Base-by-base conservation (phyloP, 768 basidiomycete genomes). In the Naganishia kalamii region DNA sequence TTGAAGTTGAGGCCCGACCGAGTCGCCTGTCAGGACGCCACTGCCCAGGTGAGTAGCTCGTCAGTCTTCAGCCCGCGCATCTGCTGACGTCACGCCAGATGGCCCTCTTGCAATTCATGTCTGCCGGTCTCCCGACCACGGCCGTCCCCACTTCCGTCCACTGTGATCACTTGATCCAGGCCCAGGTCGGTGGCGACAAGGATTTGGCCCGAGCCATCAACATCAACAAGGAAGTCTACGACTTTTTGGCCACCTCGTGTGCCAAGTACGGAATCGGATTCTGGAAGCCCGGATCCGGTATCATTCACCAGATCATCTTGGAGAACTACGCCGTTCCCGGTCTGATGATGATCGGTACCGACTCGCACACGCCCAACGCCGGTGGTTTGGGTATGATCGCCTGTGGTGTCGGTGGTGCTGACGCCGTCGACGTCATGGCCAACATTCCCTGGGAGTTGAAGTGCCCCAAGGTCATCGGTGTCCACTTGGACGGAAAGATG, bases 21-120 rank as follows among this genome's bases (percentile, higher is more conserved):
- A 69, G 81, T 82, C 64, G 80, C 80, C 6, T 81, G 80, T 74
- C 81, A 81, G 70, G 81, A 81, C 75, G 80, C 80, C 43, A 82
- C 80, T 70, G 80, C 79, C 74, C 77, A 73, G 66, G 70, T 71
- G 41, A 62, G 70, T 69, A 41, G 25, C 33, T 17, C 29, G 17
- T 33, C 13, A 7, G 8, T 25, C 48, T 2, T 43, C 4, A 25
- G 8, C 3, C 13, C 3, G 60, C 5, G 10, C 15, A 3, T 12
- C 13, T 27, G 51, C 29, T 7, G 15, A 17, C 4, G 48, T 29
- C 17, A 35, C 62, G 64, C 0, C 78, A 98, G 90, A 99, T 99
- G 96, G 96, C 96, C 21, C 85, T 99, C 63, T 84, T 99, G 70
- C 96, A 99, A 84, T 99, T 99, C 85, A 99, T 99, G 96, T 97